A percentile compares a stretch with the other conserved stretches of the same genome.
phyloP scores from a whole-genome alignment of 2,329 filamentous ascomycete genomes.

The Xylaria multiplex region DNA sequence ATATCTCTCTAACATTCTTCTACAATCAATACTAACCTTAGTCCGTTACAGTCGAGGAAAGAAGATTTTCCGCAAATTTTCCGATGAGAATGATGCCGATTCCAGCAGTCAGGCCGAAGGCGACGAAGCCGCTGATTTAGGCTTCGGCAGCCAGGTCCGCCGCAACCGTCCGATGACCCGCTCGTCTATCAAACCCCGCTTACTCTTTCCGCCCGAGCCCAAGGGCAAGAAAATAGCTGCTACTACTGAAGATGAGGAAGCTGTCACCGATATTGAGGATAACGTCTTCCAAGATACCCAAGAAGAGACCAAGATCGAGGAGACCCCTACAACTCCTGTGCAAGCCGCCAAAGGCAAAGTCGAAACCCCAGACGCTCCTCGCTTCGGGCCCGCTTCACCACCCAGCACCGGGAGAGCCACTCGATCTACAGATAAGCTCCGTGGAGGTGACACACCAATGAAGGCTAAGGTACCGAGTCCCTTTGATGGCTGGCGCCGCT shows the following conservation, averaged over 20 bases:
- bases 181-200: slow-evolving; percentile 75
- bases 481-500: slow-evolving; percentile 75
- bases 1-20: slow-evolving; percentile 21
- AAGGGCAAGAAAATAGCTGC: slow-evolving; percentile 57
- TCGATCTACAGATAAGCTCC: slow-evolving; percentile 63
- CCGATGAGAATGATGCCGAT: slow-evolving; percentile 52
- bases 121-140: slow-evolving; percentile 25
- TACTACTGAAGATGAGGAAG: slow-evolving; percentile 66
- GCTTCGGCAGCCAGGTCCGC: slow-evolving; percentile 44
- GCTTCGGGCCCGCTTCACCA: slow-evolving; percentile 68
- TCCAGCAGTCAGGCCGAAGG: slow-evolving; percentile 49
- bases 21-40: slow-evolving; percentile 41
- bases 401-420: slow-evolving; percentile 70
- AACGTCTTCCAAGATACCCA: slow-evolving; percentile 53
- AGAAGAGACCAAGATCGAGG: slow-evolving; percentile 46
- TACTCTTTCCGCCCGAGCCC: slow-evolving; percentile 71
- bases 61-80: slow-evolving; percentile 78
- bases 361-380: slow-evolving; percentile 65
- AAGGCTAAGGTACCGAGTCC: slow-evolving; percentile 60
- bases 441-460: slow-evolving; percentile 54
- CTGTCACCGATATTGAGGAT: slow-evolving; percentile 68
- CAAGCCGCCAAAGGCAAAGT: slow-evolving; percentile 52
- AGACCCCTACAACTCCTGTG: slow-evolving; percentile 51
- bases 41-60: slow-evolving; percentile 73
- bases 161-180: slow-evolving; percentile 63